These are phyloP conservation scores for Scytalidium lignicola DNA, from an alignment of 2,329 filamentous ascomycete species.

Conservation along the genomic window DNA sequence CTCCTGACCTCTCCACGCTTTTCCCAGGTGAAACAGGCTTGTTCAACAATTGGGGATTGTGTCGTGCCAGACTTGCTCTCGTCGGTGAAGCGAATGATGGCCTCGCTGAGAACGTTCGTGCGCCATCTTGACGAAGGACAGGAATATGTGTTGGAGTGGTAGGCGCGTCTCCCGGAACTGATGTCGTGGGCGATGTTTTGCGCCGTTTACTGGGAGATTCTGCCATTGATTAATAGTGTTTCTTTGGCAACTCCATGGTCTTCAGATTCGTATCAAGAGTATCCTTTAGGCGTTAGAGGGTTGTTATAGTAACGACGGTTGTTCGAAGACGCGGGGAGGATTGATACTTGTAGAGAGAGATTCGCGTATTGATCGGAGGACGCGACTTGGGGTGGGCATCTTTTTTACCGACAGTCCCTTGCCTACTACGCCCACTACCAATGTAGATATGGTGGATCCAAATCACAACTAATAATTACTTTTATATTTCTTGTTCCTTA, in stretches of 20 bases:
- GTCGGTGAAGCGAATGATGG: conserved; percentile 65
- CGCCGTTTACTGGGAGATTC: conserved; percentile 58
- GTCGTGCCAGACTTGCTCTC: conserved; percentile 55
- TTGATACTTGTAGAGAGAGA: conserved; percentile 3
- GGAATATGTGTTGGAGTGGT: conserved; percentile 32
- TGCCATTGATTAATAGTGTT: conserved; percentile 37
- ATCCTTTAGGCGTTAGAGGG: neutral
- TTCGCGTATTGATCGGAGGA: conserved; percentile 16
- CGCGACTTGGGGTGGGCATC: conserved; percentile 12
- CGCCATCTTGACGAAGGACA: conserved; percentile 15
- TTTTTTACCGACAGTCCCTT: neutral
- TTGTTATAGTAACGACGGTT: neutral
- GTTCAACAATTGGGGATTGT: conserved; percentile 53
- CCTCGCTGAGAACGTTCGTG: conserved; percentile 30
- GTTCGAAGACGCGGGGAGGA: neutral
- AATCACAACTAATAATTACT: too few relatives aligned
- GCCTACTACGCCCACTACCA: neutral
- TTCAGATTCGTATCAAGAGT: neutral
- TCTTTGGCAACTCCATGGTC: conserved; percentile 9
- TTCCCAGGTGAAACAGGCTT: conserved; percentile 29
- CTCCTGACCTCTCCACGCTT: conserved; percentile 31
- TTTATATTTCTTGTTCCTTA: too few relatives aligned
- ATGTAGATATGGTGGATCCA: too few relatives aligned
- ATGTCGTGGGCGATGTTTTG: conserved; percentile 53
- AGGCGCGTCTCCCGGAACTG: conserved; percentile 35